Base-by-base conservation (phyloP, 2,329 filamentous ascomycete genomes). In the Penicillium janthinellum region DNA sequence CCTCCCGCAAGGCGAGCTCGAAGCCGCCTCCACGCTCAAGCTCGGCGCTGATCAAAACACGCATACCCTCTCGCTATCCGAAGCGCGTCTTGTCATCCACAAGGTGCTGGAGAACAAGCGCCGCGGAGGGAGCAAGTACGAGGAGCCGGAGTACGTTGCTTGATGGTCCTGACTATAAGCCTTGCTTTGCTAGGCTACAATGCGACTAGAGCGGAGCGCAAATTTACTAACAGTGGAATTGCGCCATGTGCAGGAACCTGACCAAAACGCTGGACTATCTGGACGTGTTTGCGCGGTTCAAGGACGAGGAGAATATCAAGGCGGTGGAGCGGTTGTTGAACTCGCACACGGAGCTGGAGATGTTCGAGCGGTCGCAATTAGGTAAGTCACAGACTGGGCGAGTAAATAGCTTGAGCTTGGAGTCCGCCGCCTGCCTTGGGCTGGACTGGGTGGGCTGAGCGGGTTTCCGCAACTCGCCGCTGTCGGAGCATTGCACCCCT, bases 41-140 rank as follows among this genome's bases (percentile, higher is more conserved):
- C 89, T 99, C 11, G 95, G 95, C 79, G 94, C 97, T 75, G 97
- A 98, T 79, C 88, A 96, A 70, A 84, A 94, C 72, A 92, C 96
- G 66, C 92, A 95, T 74, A 94, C 93, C 5, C 83, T 99, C 63
- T 96, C 93, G 48, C 86, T 97, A 55, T 96, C 92, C 37, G 95
- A 98, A 79, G 93, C 95, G 1, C 87, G 92, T 68, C 86, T 96
- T 53, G 90, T 99, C 72, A 91, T 99, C 71, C 94, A 94, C 73
- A 92, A 92, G 63, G 88, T 97, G 52, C 86, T 95, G 65, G 84
- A 90, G 63, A 91, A 94, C 79, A 87, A 92, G 64, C 86, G 88
- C 67, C 88, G 89, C 69, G 90, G 91, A 69, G 87, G 88, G 70
- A 92, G 92, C 78, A 91, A 92, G 72, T 84, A 92, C 53, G 91